Conservation (phyloP, 768 basidiomycete species). For the Rhodosporidiobolus odoratus region DNA sequence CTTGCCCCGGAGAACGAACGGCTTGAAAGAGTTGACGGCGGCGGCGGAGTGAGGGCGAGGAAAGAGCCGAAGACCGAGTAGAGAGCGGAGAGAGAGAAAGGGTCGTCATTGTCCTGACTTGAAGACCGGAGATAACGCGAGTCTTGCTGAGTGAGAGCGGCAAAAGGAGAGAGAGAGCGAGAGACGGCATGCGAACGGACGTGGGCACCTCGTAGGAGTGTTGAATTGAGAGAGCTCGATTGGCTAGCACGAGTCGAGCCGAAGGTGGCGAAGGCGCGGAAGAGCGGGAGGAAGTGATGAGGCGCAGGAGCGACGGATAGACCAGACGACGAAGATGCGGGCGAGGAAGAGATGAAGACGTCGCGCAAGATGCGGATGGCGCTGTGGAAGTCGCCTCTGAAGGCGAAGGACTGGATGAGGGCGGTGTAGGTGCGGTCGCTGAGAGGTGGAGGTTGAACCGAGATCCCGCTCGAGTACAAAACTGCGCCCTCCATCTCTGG, state of each 20-base stretch:
- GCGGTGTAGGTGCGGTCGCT: conserved; percentile 61
- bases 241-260: conserved; percentile 43
- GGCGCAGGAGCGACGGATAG: conserved; percentile 51
- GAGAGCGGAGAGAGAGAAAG: conserved; percentile 61
- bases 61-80: conserved; percentile 60
- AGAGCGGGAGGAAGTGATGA: conserved; percentile 63
- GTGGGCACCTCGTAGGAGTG: background rate
- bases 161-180: background rate
- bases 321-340: background rate
- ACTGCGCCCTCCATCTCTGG: background rate
- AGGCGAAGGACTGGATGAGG: conserved; percentile 65
- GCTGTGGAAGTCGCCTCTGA: conserved; percentile 61
- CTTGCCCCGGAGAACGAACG: conserved; percentile 42
- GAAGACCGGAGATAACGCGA: background rate
- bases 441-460: conserved; percentile 53
- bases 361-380: conserved; percentile 61
- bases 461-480: conserved; percentile 43
- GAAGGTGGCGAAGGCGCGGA: conserved; percentile 67
- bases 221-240: background rate
- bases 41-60: conserved; percentile 53
- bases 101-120: background rate
- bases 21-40: background rate
- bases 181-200: conserved; percentile 3
- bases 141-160: background rate
- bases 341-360: conserved; percentile 53